Evolutionary conservation across 2,329 filamentous ascomycete genomes (phyloP).

Genomic region (Dothideomycetidae sp.): DNA sequence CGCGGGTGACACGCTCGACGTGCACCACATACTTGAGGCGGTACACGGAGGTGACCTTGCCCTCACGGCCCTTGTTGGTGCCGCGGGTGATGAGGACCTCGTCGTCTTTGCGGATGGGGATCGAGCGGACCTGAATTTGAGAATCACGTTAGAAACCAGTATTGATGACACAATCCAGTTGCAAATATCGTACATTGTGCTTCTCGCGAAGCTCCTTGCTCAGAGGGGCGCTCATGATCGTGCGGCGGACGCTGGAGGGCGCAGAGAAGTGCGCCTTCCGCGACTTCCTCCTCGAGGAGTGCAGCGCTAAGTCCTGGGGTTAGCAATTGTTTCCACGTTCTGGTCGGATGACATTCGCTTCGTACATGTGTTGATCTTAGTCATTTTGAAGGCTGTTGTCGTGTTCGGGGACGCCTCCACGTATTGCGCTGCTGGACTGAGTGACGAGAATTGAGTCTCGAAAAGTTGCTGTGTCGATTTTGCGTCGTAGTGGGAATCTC

Average conservation of each 20-base stretch:
- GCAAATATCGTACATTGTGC: constrained; percentile 73
- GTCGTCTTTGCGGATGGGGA: constrained; percentile 90
- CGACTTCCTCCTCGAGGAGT: constrained; percentile 92
- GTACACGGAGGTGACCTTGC: constrained; percentile 96
- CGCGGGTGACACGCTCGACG: constrained; percentile 89
- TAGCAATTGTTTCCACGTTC: too few relatives aligned
- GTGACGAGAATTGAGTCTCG: constrained; percentile 6
- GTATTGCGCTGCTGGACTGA: constrained; percentile 10
- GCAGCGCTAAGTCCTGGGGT: constrained; percentile 46
- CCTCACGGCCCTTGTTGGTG: constrained; percentile 92
- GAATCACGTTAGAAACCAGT: constrained; percentile 13
- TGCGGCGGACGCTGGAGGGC: constrained; percentile 82
- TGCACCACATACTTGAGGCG: constrained; percentile 96
- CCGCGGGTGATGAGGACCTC: constrained; percentile 77
- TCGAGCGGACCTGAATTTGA: constrained; percentile 61
- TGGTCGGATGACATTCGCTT: constrained; percentile 9
- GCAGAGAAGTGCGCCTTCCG: constrained; percentile 97
- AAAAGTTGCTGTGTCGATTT: constrained; percentile 6
- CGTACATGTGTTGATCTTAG: constrained; percentile 52
- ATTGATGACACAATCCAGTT: too few relatives aligned
- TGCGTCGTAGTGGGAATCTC: constrained; percentile 9
- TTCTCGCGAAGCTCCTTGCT: constrained; percentile 97
- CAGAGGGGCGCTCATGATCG: constrained; percentile 92
- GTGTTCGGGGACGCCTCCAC: constrained; percentile 7
- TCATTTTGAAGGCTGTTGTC: constrained; percentile 43